A percentile compares a stretch with the other conserved stretches of the same genome.
Evolutionary conservation across 495 filamentous ascomycete species (phyloP).

Genomic region (Cairneyella variabilis): DNA sequence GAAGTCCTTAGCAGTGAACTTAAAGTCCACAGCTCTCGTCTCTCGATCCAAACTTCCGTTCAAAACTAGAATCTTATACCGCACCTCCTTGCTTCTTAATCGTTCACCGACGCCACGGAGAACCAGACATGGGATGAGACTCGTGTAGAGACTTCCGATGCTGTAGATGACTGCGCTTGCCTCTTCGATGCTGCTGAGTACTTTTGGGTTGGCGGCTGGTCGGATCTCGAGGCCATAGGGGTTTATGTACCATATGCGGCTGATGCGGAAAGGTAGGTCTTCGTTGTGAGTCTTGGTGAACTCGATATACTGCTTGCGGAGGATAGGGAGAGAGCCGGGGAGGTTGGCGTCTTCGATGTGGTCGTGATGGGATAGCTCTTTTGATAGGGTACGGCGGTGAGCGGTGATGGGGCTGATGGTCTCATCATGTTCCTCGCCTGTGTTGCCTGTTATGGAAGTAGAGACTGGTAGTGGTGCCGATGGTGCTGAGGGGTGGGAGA

Average conservation of each 20-base stretch:
- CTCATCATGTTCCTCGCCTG: slow-evolving; percentile 4
- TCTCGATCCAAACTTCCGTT: slow-evolving; percentile 83
- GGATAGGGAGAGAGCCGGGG: slow-evolving; percentile 74
- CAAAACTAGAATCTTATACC: slow-evolving; percentile 78
- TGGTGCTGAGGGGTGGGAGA: slow-evolving; percentile 68
- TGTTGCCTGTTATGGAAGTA: neutral
- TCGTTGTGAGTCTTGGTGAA: slow-evolving; percentile 68
- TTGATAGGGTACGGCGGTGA: slow-evolving; percentile 5
- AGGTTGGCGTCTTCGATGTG: slow-evolving; percentile 80
- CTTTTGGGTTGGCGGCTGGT: slow-evolving; percentile 73
- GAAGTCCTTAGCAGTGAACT: slow-evolving; percentile 74
- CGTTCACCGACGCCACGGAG: slow-evolving; percentile 59
- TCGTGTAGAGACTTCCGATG: slow-evolving; percentile 84
- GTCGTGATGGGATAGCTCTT: slow-evolving; percentile 38
- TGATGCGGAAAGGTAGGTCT: slow-evolving; percentile 72
- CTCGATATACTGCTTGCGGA: slow-evolving; percentile 72
- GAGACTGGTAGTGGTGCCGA: slow-evolving; percentile 30
- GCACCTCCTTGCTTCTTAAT: slow-evolving; percentile 37
- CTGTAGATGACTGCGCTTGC: slow-evolving; percentile 77
- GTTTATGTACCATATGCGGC: slow-evolving; percentile 94
- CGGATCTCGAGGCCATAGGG: slow-evolving; percentile 90
- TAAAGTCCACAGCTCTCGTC: slow-evolving; percentile 58
- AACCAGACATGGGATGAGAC: slow-evolving; percentile 71
- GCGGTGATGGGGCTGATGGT: neutral
- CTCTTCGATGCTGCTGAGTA: slow-evolving; percentile 57